These are phyloP conservation scores for Cucurbita moschata DNA, from an alignment of 306 rosid genomes.

Conservation along the genomic window DNA sequence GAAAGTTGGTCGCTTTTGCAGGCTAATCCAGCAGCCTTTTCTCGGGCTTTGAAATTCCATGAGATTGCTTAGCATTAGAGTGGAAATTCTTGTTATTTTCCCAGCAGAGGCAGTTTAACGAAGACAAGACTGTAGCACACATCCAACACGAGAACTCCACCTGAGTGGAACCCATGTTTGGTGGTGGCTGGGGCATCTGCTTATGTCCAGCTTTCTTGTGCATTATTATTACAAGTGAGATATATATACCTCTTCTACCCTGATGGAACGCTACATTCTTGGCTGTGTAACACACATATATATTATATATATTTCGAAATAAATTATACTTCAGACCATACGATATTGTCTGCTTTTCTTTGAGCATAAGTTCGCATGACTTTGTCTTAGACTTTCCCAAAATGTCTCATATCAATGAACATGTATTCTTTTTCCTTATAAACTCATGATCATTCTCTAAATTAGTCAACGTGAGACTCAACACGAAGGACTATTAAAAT, in stretches of 20 bases:
- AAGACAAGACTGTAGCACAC: not conserved
- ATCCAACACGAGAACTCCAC: not conserved
- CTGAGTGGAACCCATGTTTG: not conserved
- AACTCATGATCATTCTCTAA: too few relatives aligned
- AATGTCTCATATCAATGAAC: too few relatives aligned
- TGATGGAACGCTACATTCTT: not conserved
- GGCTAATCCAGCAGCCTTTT: slow-evolving; percentile 76
- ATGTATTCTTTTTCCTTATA: too few relatives aligned
- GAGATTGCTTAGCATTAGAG: slow-evolving; percentile 36
- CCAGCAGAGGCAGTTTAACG: slow-evolving; percentile 10
- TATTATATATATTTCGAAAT: not conserved
- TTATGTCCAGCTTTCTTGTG: not conserved
- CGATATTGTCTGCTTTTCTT: too few relatives aligned
- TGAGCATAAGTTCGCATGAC: too few relatives aligned
- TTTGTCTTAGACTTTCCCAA: too few relatives aligned
- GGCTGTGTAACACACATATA: not conserved
- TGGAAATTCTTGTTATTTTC: not conserved
- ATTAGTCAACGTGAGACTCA: too few relatives aligned
- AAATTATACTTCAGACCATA: not conserved
- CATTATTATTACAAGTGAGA: not conserved
- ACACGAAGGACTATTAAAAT: too few relatives aligned
- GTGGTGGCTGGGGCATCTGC: not conserved
- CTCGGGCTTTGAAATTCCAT: slow-evolving; percentile 50
- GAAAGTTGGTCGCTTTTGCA: slow-evolving; percentile 44
- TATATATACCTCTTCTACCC: not conserved